Conservation (phyloP, 2,329 filamentous ascomycete genomes). For the Paraconiothyrium sp. region DNA sequence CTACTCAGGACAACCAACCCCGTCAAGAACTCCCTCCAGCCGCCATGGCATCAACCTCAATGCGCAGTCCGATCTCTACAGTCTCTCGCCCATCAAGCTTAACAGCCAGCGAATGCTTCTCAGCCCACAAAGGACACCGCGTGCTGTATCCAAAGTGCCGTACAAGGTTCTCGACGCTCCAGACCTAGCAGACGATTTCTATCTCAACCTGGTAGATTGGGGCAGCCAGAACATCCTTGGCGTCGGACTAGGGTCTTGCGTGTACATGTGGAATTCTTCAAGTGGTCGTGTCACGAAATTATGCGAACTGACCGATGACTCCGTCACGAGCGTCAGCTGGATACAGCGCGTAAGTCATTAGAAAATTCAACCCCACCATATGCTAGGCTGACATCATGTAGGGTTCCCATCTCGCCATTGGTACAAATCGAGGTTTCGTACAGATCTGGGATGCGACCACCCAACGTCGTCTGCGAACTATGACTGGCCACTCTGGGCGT, state of each 20-base stretch:
- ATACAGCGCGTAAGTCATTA: conserved; percentile 76
- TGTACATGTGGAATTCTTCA: conserved; percentile 98
- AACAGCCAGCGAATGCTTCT: conserved; percentile 93
- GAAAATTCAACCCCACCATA: not conserved
- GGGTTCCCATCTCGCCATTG: conserved; percentile 94
- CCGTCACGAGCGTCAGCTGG: conserved; percentile 96
- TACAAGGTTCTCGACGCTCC: conserved; percentile 98
- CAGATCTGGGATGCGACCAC: conserved; percentile 98
- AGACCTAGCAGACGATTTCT: conserved; percentile 96
- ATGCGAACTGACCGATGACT: conserved; percentile 91
- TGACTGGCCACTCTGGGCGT: conserved; percentile 94
- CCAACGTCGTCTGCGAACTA: conserved; percentile 84
- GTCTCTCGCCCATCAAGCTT: conserved; percentile 90
- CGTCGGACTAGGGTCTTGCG: conserved; percentile 89
- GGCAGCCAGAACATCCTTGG: conserved; percentile 93
- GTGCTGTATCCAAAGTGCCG: conserved; percentile 93
- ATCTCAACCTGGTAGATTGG: conserved; percentile 97
- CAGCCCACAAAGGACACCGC: conserved; percentile 85
- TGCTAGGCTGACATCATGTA: conserved; percentile 37
- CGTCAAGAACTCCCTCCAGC: conserved; percentile 87
- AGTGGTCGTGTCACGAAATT: conserved; percentile 92
- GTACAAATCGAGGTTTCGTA: conserved; percentile 91
- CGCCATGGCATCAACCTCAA: conserved; percentile 89
- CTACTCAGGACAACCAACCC: conserved; percentile 86
- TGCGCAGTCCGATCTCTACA: conserved; percentile 91